Evolutionary conservation across 1,284 basidiomycete species (phyloP).

Genomic region (Cutaneotrichosporon sp.): DNA sequence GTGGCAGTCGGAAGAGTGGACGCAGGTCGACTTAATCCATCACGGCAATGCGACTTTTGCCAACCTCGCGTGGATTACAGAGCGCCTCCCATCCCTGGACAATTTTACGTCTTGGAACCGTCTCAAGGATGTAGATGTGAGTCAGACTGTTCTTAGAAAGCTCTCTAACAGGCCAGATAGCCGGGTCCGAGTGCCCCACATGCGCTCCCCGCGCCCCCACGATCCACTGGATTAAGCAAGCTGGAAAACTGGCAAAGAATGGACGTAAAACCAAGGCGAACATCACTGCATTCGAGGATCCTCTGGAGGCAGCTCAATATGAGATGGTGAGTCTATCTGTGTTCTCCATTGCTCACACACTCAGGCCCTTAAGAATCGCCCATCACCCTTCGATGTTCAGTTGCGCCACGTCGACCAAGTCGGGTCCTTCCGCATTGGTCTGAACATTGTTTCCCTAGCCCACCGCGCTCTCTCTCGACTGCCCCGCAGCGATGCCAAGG

Average conservation of each 20-base stretch:
- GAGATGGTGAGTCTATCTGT: slow-evolving; percentile 57
- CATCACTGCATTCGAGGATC: slow-evolving; percentile 69
- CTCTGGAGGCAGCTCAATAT: slow-evolving; percentile 76
- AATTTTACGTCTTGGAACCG: slow-evolving; percentile 66
- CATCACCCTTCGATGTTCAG: slow-evolving; percentile 82
- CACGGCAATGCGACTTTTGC: slow-evolving; percentile 74
- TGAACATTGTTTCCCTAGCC: slow-evolving; percentile 81
- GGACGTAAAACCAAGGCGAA: slow-evolving; percentile 42
- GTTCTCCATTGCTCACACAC: background rate
- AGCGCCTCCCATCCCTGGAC: slow-evolving; percentile 72
- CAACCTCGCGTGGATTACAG: slow-evolving; percentile 78
- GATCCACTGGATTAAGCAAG: slow-evolving; percentile 66
- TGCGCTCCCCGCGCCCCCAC: slow-evolving; percentile 77
- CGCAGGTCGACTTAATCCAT: slow-evolving; percentile 77
- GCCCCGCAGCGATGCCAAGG: slow-evolving; percentile 61
- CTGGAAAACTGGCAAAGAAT: slow-evolving; percentile 48
- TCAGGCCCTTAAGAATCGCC: slow-evolving; percentile 77
- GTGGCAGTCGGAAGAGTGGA: slow-evolving; percentile 69
- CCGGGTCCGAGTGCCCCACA: slow-evolving; percentile 59
- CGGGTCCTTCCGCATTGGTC: slow-evolving; percentile 76
- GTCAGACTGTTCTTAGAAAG: slow-evolving; percentile 35
- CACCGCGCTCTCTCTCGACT: slow-evolving; percentile 83
- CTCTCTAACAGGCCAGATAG: slow-evolving; percentile 20
- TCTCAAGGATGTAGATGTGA: slow-evolving; percentile 39
- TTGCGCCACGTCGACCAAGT: slow-evolving; percentile 63